Base-by-base conservation (phyloP, 2,329 filamentous ascomycete species). In the Tolypocladium ovalisporum region DNA sequence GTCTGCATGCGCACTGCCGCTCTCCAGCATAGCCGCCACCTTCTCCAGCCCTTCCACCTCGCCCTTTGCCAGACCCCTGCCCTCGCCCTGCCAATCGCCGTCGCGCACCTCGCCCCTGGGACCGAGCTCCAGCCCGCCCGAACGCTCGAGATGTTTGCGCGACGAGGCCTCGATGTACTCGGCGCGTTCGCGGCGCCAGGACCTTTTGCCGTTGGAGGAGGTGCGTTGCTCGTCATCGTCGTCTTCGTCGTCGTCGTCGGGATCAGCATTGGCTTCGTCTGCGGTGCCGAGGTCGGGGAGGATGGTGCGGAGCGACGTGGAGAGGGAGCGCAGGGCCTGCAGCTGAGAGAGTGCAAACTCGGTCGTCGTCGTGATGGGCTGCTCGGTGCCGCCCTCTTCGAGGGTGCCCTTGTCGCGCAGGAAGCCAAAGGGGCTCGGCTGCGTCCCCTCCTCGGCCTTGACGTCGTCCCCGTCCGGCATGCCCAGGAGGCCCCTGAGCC, bases 81-180 rank as follows among this genome's bases (percentile, higher is more conserved):
- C 81, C 39, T 75, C 75, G 7, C 79, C 80, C 65, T 83, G 81
- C 81, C 82, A 84, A 67, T 86, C 82, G 13, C 84, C 84, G 65
- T 86, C 84, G 59, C 81, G 77, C 53, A 87, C 78, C 65, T 84
- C 84, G 13, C 85, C 85, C 59, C 80, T 73, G 6, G 73, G 69
- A 2, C 81, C 84, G 37, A 88, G 69, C 64, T 90, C 86, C 57
- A 92, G 73, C 0, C 88, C 88, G 52, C 84, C 76, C 51, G 83
- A 76, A 34, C 74, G 79, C 73, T 96, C 89, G 44, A 97, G 75
- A 68, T 95, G 89, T 59, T 88, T 80, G 63, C 84, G 78, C 54
- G 89, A 89, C 66, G 91, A 86, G 56, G 81, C 81, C 72, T 97
- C 92, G 54, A 97, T 85, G 69, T 97, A 97, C 62, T 88, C 82